Percentiles rank a stretch among this genome's conserved stretches.
phyloP scores from a whole-genome alignment of 2,329 filamentous ascomycete genomes.

The Aspergillus brasiliensis region DNA sequence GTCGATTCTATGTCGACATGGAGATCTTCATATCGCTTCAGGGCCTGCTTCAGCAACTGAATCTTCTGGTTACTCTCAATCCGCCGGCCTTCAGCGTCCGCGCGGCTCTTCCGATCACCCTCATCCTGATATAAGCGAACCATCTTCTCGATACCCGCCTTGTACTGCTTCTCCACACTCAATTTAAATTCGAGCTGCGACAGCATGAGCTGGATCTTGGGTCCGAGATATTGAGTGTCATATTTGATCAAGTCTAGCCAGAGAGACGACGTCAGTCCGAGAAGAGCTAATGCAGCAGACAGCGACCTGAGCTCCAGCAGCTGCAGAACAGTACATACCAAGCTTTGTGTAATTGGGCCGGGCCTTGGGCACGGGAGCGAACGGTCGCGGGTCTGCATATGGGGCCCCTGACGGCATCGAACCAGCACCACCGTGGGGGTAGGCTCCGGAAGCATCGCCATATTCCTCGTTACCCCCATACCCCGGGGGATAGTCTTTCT shows the following conservation, averaged over 20 bases:
- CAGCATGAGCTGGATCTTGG: constrained; percentile 97
- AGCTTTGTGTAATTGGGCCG: constrained; percentile 94
- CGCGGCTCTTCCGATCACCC: constrained; percentile 91
- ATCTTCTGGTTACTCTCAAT: constrained; percentile 99
- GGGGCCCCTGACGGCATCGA: constrained; percentile 81
- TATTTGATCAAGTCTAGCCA: constrained; percentile 91
- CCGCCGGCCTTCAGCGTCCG: constrained; percentile 83
- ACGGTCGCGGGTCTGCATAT: constrained; percentile 72
- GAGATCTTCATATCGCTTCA: constrained; percentile 95
- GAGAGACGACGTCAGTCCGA: constrained; percentile 16
- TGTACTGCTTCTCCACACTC: constrained; percentile 97
- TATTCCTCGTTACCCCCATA: constrained; percentile 69
- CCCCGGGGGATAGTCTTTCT: constrained; percentile 70
- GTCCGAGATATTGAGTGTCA: constrained; percentile 91
- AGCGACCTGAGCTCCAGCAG: constrained; percentile 4
- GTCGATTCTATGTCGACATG: constrained; percentile 87
- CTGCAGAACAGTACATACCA: constrained; percentile 59
- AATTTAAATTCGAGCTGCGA: constrained; percentile 98
- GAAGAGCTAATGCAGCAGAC: constrained; percentile 4
- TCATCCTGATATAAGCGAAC: constrained; percentile 96
- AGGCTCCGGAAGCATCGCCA: constrained; percentile 57
- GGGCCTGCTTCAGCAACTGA: constrained; percentile 86
- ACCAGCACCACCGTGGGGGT: constrained; percentile 65
- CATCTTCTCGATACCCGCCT: constrained; percentile 99
- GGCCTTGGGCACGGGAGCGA: constrained; percentile 68